Base-by-base conservation (phyloP, 495 filamentous ascomycete genomes). In the Lasiosphaeria miniovina region DNA sequence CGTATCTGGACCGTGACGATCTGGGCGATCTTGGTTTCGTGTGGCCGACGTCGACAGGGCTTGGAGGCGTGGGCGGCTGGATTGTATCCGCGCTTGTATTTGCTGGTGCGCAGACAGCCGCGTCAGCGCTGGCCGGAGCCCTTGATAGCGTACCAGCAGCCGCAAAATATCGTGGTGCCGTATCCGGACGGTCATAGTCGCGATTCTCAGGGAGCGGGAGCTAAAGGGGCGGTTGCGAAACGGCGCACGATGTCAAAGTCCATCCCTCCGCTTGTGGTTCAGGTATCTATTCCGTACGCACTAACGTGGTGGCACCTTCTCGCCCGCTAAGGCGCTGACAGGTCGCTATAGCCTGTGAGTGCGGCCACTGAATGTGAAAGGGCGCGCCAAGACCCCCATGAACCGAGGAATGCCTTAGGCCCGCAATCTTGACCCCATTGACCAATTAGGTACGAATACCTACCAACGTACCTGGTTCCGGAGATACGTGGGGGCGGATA, bases 11-110 rank as follows among this genome's bases (percentile, higher is more conserved):
- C 24, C 24, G 24, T 24, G 24, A 24, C 24, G 24, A 24, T 24
- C 24, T 1, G 24, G 24, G 24, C 24, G 24, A 24, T 59, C 58
- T 59, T 59, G 60, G 3, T 15, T 10, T 15, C 50, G 58, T 4
- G 31, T 7, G 8, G 58, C 35, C 6, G 61, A 55, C 4, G 61
- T 49, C 45, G 61, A 63, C 43, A 63, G 40, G 43, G 9, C 34
- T 52, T 52, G 50, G 33, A 15, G 33, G 10, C 33, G 34, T 6
- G 14, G 15, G 33, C 9, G 43, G 43, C 43, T 24, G 24, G 24
- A 24, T 24, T 24, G 24, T 24, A 24, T 24, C 24, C 24, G 24
- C 24, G 24, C 24, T 24, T 24, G 24, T 24, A 24, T 24, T 24
- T 24, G 24, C 24, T 24, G 24, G 24, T 24, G 24, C 24, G 24